Evolutionary conservation across 2,329 filamentous ascomycete genomes (phyloP).

Genomic region (Geoglossum cookeanum): DNA sequence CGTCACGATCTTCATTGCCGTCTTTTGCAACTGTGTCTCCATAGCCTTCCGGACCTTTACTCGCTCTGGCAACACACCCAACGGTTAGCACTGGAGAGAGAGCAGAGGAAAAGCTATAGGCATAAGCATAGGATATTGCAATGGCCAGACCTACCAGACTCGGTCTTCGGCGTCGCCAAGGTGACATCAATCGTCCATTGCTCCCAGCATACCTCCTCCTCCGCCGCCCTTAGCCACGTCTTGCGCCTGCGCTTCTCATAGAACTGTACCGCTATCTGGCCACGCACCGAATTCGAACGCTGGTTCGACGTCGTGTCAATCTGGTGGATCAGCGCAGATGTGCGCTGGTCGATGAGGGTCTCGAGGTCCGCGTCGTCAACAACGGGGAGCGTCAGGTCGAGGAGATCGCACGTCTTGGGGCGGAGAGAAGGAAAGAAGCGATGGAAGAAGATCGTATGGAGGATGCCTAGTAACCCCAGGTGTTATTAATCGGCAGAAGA

Average conservation of each 20-base stretch:
- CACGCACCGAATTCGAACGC: constrained; percentile 39
- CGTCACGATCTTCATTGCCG: constrained; percentile 75
- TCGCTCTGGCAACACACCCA: constrained; percentile 37
- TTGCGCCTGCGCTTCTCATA: constrained; percentile 82
- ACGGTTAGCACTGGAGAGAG: background rate
- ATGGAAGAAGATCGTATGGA: constrained; percentile 98
- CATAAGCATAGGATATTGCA: background rate
- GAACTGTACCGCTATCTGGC: constrained; percentile 74
- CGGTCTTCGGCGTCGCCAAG: constrained; percentile 74
- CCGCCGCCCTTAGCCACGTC: constrained; percentile 55
- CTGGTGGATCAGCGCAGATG: constrained; percentile 59
- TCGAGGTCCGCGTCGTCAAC: constrained; percentile 83
- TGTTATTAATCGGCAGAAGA: background rate
- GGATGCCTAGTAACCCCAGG: constrained; percentile 43
- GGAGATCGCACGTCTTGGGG: constrained; percentile 69
- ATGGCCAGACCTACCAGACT: constrained; percentile 46
- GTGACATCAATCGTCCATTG: constrained; percentile 86
- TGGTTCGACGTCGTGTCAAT: constrained; percentile 42
- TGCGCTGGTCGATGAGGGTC: constrained; percentile 79
- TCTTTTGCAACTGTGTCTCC: constrained; percentile 73
- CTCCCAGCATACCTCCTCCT: constrained; percentile 93
- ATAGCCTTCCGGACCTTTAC: constrained; percentile 78
- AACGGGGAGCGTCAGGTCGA: constrained; percentile 76
- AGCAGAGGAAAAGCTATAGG: constrained; percentile 4
- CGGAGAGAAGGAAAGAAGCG: constrained; percentile 80